These are phyloP conservation scores for Ceratocystis colombiana DNA, from an alignment of 2,329 filamentous ascomycete genomes.

Conservation along the genomic window DNA sequence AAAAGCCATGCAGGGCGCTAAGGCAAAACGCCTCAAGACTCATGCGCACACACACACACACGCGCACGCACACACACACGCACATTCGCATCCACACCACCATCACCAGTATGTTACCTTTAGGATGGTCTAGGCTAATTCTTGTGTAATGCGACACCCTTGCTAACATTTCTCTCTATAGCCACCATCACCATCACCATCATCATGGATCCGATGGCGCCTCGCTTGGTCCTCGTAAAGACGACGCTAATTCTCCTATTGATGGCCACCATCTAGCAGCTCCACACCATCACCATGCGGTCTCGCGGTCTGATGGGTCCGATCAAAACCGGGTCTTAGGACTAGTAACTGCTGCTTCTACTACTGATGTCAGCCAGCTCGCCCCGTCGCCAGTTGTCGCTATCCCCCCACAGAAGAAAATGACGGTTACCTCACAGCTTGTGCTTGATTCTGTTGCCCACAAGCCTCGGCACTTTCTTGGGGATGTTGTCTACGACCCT, in stretches of 20 bases:
- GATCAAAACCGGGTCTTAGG: slow-evolving; percentile 3
- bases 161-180: slow-evolving; percentile 22
- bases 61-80: neutral
- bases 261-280: slow-evolving; percentile 13
- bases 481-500: slow-evolving; percentile 71
- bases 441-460: slow-evolving; percentile 63
- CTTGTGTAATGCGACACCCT: neutral
- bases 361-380: slow-evolving; percentile 28
- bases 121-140: neutral
- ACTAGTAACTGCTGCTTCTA: neutral
- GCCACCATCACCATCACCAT: slow-evolving; percentile 43
- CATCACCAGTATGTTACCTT: slow-evolving; percentile 52
- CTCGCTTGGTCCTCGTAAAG: neutral
- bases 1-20: slow-evolving; percentile 51
- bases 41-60: slow-evolving; percentile 37
- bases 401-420: slow-evolving; percentile 51
- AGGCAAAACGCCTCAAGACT: slow-evolving; percentile 59
- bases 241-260: neutral
- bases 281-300: slow-evolving; percentile 44
- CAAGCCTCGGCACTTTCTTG: slow-evolving; percentile 67
- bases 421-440: slow-evolving; percentile 55
- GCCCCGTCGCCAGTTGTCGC: slow-evolving; percentile 35
- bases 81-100: slow-evolving; percentile 48
- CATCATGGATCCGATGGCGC: slow-evolving; percentile 47
- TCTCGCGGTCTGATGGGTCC: slow-evolving; percentile 29